Conservation (phyloP, 345 rosid genomes). For the Dimocarpus longan region DNA sequence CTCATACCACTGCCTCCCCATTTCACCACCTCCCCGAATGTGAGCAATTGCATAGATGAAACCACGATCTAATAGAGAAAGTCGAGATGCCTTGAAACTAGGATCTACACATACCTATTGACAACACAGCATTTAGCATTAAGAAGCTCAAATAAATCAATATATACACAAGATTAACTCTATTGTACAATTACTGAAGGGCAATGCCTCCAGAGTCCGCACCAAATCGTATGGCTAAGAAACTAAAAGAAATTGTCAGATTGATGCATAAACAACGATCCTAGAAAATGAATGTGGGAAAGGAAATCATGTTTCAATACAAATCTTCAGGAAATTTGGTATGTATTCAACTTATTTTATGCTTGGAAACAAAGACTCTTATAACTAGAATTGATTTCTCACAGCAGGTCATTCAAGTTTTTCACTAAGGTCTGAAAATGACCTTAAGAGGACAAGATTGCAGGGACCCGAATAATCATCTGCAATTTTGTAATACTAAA, state of each 20-base stretch:
- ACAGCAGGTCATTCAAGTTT: too few species aligned
- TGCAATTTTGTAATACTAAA: background rate
- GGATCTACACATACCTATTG: conserved; percentile 70
- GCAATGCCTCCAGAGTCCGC: background rate
- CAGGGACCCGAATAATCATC: background rate
- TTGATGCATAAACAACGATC: background rate
- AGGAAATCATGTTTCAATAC: background rate
- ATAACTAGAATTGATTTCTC: background rate
- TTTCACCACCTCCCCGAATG: conserved; percentile 96
- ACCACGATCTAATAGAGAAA: conserved; percentile 91
- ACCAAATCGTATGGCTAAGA: background rate
- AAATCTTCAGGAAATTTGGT: background rate
- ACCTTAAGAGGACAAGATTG: background rate
- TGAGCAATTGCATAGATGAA: conserved; percentile 85
- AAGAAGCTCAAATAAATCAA: conserved; percentile 1
- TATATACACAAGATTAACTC: background rate
- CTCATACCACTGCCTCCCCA: conserved; percentile 99
- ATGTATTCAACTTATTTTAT: background rate
- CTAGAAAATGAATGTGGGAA: background rate
- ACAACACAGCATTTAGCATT: conserved; percentile 15
- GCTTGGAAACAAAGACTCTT: background rate
- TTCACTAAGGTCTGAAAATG: background rate
- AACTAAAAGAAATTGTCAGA: conserved; percentile 6
- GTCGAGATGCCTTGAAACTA: conserved; percentile 64
- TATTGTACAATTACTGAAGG: background rate